Evolutionary conservation across 2,329 filamentous ascomycete species (phyloP), one percentile per base, ranked within the genome.

Genomic region (Clathrospora elynae): DNA sequence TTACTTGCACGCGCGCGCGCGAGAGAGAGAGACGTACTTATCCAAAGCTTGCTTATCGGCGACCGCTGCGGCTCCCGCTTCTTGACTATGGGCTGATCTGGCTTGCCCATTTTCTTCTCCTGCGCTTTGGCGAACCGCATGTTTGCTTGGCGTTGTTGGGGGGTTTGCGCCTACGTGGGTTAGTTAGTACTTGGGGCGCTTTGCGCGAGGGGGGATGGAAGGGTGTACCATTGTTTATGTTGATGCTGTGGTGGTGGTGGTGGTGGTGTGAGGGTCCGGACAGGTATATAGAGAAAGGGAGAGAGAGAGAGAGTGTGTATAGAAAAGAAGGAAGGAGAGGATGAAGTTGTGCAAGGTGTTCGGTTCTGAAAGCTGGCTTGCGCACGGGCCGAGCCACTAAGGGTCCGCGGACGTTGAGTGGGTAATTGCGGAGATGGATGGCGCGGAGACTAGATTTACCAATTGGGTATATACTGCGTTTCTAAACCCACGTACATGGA

Each of bases 131-230:
- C 84, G 73, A 89, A 95, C 73, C 87, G 86, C 65, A 82, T 82
- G 76, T 93, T 93, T 52, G 86, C 84, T 65, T 83, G 83, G 70
- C 88, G 85, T 77, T 93, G 89, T 72, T 89, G 82, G 59, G 86
- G 88, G 57, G 88, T 93, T 85, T 92, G 88, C 59, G 84, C 87
- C 87, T 90, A n/a, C n/a, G n/a, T n/a, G n/a, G n/a, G n/a, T n/a
- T n/a, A n/a, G 41, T 17, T 20, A 22, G 16, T 20, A 18, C 26
- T 10, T 26, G 11, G 13, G 16, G 30, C 5, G n/a, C 11, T 5
- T 9, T 4, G 23, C 7, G 14, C 16, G 6, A 12, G 17, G 12
- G 4, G 19, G 18, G 6, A n/a, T 16, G 25, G 12, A n/a, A 25
- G 42, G 18, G 42, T 45, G 42, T 53, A 53, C 53, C 53, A 56